phyloP scores from a whole-genome alignment of 805 yeast species.

The Lipomyces yamadae region DNA sequence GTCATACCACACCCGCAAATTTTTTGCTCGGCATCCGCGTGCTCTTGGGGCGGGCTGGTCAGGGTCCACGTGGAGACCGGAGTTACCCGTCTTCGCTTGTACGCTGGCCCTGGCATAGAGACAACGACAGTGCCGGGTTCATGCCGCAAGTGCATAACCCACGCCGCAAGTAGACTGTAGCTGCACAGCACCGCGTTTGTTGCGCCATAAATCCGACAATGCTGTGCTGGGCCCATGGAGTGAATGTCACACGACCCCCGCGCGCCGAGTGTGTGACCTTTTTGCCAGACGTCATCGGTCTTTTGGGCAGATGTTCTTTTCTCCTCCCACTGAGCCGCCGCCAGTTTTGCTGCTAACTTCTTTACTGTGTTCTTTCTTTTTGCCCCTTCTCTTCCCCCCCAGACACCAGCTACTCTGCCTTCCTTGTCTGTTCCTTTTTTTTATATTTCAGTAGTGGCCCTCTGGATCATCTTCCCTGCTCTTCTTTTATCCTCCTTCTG shows the following conservation, averaged over 20 bases:
- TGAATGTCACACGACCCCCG: slow-evolving; percentile 11
- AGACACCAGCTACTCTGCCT: neutral
- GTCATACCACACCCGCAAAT: too few species aligned
- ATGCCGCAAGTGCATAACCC: neutral
- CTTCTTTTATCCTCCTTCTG: neutral
- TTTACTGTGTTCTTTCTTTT: too few species aligned
- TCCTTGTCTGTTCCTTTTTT: neutral
- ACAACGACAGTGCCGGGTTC: neutral
- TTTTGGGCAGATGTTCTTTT: neutral
- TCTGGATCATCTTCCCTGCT: neutral
- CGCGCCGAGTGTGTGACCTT: neutral
- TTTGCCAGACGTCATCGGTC: slow-evolving; percentile 1
- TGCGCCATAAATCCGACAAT: neutral
- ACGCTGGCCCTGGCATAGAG: neutral
- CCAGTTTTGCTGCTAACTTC: neutral
- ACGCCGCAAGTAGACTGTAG: neutral
- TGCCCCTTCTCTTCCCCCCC: neutral
- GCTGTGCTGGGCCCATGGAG: neutral
- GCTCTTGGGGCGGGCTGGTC: too few species aligned
- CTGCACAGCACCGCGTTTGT: neutral
- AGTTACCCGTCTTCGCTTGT: neutral
- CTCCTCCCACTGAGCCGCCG: slow-evolving; percentile 3
- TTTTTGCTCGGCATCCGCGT: neutral
- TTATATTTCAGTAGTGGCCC: neutral
- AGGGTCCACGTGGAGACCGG: neutral